Conservation (phyloP, 2,329 filamentous ascomycete genomes). For the Rhytidhysteron rufulum region DNA sequence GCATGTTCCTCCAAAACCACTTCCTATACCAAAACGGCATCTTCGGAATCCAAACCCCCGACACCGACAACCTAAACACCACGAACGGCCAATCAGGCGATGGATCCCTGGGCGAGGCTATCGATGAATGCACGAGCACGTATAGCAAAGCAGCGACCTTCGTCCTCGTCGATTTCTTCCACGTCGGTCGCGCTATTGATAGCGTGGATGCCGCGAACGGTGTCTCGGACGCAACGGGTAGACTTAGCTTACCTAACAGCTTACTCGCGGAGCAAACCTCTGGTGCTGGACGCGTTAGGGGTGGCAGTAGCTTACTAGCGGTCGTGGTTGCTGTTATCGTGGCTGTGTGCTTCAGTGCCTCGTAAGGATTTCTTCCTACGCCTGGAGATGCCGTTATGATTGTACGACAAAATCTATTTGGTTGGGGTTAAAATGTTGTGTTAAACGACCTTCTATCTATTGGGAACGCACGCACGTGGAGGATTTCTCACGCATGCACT, state of each 20-base stretch:
- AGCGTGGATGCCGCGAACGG: conserved; percentile 70
- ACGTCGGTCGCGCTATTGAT: conserved; percentile 65
- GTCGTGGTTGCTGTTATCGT: conserved; percentile 28
- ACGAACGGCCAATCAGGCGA: conserved; percentile 63
- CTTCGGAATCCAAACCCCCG: conserved; percentile 35
- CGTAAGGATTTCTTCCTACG: neutral
- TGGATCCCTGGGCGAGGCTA: conserved; percentile 47
- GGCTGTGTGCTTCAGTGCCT: conserved; percentile 21
- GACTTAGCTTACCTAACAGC: conserved; percentile 19
- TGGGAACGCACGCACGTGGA: neutral
- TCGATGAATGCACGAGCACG: conserved; percentile 48
- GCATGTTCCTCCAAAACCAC: conserved; percentile 75
- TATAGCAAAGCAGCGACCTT: conserved; percentile 68
- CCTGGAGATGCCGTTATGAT: neutral
- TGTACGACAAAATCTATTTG: neutral
- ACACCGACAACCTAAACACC: conserved; percentile 51
- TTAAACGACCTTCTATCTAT: neutral
- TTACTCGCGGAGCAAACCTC: conserved; percentile 10
- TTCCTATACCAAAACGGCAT: conserved; percentile 62
- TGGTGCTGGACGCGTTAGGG: conserved; percentile 13
- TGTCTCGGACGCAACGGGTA: conserved; percentile 33
- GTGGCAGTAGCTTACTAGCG: conserved; percentile 20
- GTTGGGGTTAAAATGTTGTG: neutral
- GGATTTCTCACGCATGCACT: neutral
- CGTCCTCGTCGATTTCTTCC: conserved; percentile 76